Evolutionary conservation across 257 asterid species (phyloP).

Genomic region (Penstemon davidsonii): DNA sequence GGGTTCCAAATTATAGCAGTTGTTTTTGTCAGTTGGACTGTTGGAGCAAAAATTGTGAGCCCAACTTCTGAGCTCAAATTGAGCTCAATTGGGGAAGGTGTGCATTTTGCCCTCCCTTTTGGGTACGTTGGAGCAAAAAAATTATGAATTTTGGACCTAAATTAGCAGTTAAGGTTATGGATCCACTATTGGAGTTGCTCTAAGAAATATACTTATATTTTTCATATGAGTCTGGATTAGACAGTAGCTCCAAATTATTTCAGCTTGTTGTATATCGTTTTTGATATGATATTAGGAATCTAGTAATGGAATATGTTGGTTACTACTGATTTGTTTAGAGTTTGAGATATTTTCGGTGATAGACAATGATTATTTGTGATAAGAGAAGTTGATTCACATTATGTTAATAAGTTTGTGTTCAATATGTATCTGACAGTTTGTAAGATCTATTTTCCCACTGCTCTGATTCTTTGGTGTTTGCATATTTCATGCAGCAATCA

Average conservation of each 20-base stretch:
- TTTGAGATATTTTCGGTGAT: no score
- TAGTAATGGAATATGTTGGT: neutral
- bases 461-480: slow-evolving; percentile 30
- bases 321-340: neutral
- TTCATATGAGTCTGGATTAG: neutral
- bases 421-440: slow-evolving; percentile 6
- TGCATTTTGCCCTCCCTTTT: no score
- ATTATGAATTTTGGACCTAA: no score
- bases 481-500: slow-evolving; percentile 59
- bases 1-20: no score
- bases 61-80: no score
- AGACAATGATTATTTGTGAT: neutral
- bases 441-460: neutral
- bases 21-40: no score
- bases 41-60: no score
- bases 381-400: neutral
- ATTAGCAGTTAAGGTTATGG: neutral
- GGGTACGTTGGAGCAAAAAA: no score
- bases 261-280: neutral
- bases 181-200: neutral
- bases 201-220: no score
- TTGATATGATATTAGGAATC: neutral
- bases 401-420: slow-evolving; percentile 19
- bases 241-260: neutral
- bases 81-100: no score